phyloP scores from a whole-genome alignment of 768 basidiomycete genomes.

The Amanita exitialis region DNA sequence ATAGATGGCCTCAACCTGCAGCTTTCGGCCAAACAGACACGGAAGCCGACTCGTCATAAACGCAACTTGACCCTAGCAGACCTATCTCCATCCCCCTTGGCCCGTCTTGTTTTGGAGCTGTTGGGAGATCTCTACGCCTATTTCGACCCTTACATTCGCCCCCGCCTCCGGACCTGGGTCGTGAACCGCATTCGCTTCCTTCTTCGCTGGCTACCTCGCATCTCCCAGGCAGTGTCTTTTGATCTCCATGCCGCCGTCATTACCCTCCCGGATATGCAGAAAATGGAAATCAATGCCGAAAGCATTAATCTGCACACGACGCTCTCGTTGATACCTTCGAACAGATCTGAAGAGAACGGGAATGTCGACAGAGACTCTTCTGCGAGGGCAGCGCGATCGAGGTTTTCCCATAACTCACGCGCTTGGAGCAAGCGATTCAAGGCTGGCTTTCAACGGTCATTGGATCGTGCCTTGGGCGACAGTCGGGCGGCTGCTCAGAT shows the following conservation, averaged over 20 bases:
- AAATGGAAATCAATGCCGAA: conserved; percentile 38
- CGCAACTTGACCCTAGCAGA: conserved; percentile 37
- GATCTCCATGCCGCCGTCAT: conserved; percentile 50
- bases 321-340: conserved; percentile 44
- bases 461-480: conserved; percentile 60
- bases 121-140: conserved; percentile 30
- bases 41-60: conserved; percentile 22
- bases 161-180: conserved; percentile 45
- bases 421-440: conserved; percentile 57
- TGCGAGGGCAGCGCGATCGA: conserved; percentile 14
- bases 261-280: conserved; percentile 40
- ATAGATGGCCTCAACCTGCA: conserved; percentile 54
- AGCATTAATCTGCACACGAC: conserved; percentile 43
- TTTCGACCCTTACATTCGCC: conserved; percentile 53
- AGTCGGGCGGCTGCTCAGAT: conserved; percentile 49
- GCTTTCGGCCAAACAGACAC: conserved; percentile 22
- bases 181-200: conserved; percentile 44
- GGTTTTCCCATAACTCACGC: conserved; percentile 36
- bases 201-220: conserved; percentile 57
- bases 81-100: conserved; percentile 35
- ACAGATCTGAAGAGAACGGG: conserved; percentile 22
- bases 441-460: conserved; percentile 50
- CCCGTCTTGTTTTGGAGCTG: conserved; percentile 27
- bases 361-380: conserved; percentile 11
- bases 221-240: conserved; percentile 59